These are phyloP conservation scores for Aegilops bicornis DNA, from an alignment of 176 grass and related monocot species.

Conservation along the genomic window DNA sequence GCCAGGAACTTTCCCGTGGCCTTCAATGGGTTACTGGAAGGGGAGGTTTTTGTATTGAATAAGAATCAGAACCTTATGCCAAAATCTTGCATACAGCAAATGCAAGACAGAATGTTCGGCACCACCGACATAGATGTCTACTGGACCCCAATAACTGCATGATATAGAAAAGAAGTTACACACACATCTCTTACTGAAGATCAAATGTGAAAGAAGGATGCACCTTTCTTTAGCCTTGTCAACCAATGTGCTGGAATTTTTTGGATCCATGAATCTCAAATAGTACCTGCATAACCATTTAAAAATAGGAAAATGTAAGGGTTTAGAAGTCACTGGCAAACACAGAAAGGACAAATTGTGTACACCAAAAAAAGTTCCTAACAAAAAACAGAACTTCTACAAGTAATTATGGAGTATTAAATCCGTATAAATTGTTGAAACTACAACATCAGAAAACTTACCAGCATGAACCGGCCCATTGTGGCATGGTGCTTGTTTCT, in stretches of 20 bases:
- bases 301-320: not conserved
- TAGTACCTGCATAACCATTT: constrained; percentile 73
- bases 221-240: constrained; percentile 94
- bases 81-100: constrained; percentile 99
- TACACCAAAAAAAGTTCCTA: not conserved
- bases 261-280: constrained; percentile 99
- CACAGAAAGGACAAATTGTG: not conserved
- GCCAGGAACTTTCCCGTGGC: not conserved
- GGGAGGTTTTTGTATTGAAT: not conserved
- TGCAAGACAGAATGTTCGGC: constrained; percentile 98
- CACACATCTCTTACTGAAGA: not conserved
- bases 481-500: constrained; percentile 99
- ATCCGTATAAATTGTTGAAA: constrained; percentile 1
- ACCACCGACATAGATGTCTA: constrained; percentile 94
- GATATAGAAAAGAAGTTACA: constrained; percentile 22
- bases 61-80: constrained; percentile 82
- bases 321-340: not conserved
- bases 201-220: constrained; percentile 25
- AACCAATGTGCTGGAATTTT: constrained; percentile 78
- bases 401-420: not conserved
- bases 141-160: constrained; percentile 92
- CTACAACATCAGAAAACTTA: constrained; percentile 42
- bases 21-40: constrained; percentile 22
- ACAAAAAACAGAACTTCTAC: not conserved
- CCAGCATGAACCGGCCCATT: constrained; percentile 99